These are phyloP conservation scores for Hortaea werneckii DNA, from an alignment of 2,329 filamentous ascomycete genomes.

Conservation along the genomic window DNA sequence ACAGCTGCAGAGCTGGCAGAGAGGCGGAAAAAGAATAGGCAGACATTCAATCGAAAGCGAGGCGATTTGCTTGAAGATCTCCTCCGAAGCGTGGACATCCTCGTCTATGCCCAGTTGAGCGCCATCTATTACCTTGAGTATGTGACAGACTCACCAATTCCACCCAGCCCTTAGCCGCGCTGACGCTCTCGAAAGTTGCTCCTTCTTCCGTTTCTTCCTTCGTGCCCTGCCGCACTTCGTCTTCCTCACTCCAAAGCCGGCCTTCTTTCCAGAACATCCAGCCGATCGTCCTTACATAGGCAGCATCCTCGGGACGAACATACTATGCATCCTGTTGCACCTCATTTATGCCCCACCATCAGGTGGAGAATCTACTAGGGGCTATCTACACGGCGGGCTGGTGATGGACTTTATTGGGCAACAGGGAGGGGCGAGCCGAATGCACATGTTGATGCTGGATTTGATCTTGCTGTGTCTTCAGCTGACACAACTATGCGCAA, in stretches of 20 bases:
- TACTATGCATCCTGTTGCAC: conserved; percentile 48
- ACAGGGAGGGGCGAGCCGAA: conserved; percentile 44
- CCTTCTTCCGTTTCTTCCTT: conserved; percentile 45
- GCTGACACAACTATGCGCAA: conserved; percentile 46
- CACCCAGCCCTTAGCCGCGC: too few species aligned
- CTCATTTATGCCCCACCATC: conserved; percentile 29
- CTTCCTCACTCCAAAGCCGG: conserved; percentile 49
- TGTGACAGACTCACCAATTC: too few species aligned
- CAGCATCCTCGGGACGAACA: conserved; percentile 44
- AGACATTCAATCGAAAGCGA: conserved; percentile 31
- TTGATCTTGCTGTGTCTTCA: conserved; percentile 45
- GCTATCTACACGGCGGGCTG: conserved; percentile 51
- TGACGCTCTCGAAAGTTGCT: too few species aligned
- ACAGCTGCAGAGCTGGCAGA: conserved; percentile 13
- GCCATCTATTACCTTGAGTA: conserved; percentile 56
- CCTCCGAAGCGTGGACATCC: conserved; percentile 47
- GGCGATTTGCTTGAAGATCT: conserved; percentile 44
- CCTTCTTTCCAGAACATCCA: conserved; percentile 40
- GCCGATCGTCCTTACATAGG: conserved; percentile 42
- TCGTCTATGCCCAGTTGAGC: conserved; percentile 52
- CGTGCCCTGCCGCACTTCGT: conserved; percentile 47
- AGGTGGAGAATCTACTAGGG: conserved; percentile 38
- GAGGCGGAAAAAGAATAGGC: conserved; percentile 21
- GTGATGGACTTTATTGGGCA: conserved; percentile 58
- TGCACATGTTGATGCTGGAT: conserved; percentile 44